These are phyloP conservation scores for Eucalyptus guilfoylei DNA, from an alignment of 345 rosid genomes.

Conservation along the genomic window DNA sequence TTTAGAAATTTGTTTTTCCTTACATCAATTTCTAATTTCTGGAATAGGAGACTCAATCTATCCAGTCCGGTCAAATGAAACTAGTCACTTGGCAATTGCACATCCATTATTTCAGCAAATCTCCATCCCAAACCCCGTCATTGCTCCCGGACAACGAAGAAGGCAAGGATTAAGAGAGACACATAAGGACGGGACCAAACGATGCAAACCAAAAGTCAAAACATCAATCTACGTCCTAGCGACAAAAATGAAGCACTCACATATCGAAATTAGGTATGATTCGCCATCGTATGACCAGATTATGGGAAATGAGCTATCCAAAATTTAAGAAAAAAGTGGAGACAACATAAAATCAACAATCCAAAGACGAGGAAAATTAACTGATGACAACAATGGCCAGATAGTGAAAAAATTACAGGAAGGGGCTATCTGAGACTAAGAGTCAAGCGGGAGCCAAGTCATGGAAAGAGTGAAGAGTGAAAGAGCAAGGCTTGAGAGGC, in stretches of 20 bases:
- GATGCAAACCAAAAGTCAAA: not conserved
- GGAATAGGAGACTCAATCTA: too few species aligned
- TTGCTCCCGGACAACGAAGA: not conserved
- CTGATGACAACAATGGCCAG: too few species aligned
- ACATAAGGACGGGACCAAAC: rapidly evolving
- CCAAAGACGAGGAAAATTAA: not conserved
- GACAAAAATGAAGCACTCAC: not conserved
- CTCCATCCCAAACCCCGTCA: not conserved
- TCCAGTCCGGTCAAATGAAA: too few species aligned
- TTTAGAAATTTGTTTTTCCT: too few species aligned
- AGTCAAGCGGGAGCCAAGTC: not conserved
- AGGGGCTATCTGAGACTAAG: not conserved
- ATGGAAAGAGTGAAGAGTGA: not conserved
- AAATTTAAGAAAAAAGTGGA: not conserved
- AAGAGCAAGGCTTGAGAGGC: not conserved
- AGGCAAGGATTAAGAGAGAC: not conserved
- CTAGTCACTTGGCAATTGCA: too few species aligned
- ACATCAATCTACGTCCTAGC: not conserved
- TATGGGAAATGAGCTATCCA: not conserved
- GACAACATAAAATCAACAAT: not conserved
- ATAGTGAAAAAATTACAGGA: not conserved
- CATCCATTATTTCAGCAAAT: not conserved
- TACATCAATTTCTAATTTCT: too few species aligned
- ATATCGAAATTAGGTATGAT: too few species aligned
- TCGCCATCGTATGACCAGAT: too few species aligned